A percentile compares a stretch with the other conserved stretches of the same genome.
phyloP scores from a whole-genome alignment of 495 filamentous ascomycete species.

The Penicillium manginii region DNA sequence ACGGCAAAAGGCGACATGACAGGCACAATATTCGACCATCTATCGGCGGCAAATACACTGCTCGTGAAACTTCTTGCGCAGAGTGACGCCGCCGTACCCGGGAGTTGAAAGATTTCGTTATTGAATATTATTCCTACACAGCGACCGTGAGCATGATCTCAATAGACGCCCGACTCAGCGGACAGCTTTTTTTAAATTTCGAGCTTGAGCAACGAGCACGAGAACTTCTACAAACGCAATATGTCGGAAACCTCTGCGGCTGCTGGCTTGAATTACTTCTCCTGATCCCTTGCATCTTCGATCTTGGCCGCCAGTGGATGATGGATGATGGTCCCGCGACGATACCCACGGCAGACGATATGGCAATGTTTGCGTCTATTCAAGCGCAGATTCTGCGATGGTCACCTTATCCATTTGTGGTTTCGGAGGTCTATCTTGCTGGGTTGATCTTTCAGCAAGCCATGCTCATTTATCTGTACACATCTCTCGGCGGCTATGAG shows the following conservation, averaged over 20 bases:
- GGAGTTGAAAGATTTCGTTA: slow-evolving; percentile 44
- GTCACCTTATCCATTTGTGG: slow-evolving; percentile 36
- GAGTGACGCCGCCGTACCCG: slow-evolving; percentile 37
- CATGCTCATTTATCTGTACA: slow-evolving; percentile 43
- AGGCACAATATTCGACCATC: slow-evolving; percentile 43
- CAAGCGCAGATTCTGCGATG: slow-evolving; percentile 41
- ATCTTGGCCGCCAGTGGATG: slow-evolving; percentile 45
- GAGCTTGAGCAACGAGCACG: slow-evolving; percentile 42
- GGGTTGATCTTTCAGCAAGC: slow-evolving; percentile 43
- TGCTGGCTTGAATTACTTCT: slow-evolving; percentile 43
- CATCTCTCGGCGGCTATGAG: slow-evolving; percentile 32
- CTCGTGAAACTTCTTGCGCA: slow-evolving; percentile 37
- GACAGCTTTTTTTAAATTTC: slow-evolving; percentile 39
- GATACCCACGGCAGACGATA: slow-evolving; percentile 38
- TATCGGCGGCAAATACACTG: slow-evolving; percentile 38
- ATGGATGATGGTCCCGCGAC: slow-evolving; percentile 27
- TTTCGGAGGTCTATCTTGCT: slow-evolving; percentile 37
- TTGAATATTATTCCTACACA: slow-evolving; percentile 46
- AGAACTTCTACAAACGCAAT: slow-evolving; percentile 31
- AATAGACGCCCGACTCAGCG: slow-evolving; percentile 39
- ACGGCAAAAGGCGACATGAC: slow-evolving; percentile 46
- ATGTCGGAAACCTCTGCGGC: slow-evolving; percentile 42
- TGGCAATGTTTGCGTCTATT: slow-evolving; percentile 45
- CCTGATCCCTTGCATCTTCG: slow-evolving; percentile 42
- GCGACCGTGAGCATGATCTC: slow-evolving; percentile 50